These are phyloP conservation scores for Fusarium begoniae DNA, from an alignment of 2,329 filamentous ascomycete genomes.

Conservation along the genomic window DNA sequence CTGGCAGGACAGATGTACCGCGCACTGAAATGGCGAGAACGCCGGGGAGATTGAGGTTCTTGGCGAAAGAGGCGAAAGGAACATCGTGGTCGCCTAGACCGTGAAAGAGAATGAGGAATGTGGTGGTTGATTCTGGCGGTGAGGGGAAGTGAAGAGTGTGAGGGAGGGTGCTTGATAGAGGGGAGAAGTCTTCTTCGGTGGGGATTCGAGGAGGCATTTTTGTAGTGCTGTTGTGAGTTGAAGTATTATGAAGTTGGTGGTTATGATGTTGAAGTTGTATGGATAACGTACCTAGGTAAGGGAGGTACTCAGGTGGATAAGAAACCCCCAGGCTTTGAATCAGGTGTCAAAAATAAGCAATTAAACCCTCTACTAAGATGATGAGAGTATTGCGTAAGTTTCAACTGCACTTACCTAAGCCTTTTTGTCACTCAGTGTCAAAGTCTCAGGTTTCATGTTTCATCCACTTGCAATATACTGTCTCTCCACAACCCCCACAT, in stretches of 20 bases:
- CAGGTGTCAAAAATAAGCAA: not conserved
- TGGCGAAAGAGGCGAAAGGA: conserved; percentile 75
- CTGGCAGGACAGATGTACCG: conserved; percentile 74
- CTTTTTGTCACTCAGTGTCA: not conserved
- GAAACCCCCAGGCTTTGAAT: not conserved
- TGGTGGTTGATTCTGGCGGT: conserved; percentile 70
- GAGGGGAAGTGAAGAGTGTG: conserved; percentile 60
- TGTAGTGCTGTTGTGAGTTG: not conserved
- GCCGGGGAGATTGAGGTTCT: conserved; percentile 76
- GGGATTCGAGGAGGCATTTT: conserved; percentile 61
- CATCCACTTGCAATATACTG: not conserved
- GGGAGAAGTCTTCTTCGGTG: conserved; percentile 58
- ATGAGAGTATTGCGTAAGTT: not conserved
- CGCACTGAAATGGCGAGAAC: conserved; percentile 79
- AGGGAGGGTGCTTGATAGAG: conserved; percentile 46
- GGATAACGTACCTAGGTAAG: too few relatives aligned
- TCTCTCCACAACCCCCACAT: not conserved
- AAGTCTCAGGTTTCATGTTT: not conserved
- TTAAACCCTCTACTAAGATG: not conserved
- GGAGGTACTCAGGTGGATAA: not conserved
- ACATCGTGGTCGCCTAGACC: conserved; percentile 80
- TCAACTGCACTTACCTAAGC: not conserved
- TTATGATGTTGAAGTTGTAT: not conserved
- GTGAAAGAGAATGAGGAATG: conserved; percentile 84
- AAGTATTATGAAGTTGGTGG: not conserved